These are phyloP conservation scores for Lupinus albus DNA, from an alignment of 306 rosid species.

Conservation along the genomic window DNA sequence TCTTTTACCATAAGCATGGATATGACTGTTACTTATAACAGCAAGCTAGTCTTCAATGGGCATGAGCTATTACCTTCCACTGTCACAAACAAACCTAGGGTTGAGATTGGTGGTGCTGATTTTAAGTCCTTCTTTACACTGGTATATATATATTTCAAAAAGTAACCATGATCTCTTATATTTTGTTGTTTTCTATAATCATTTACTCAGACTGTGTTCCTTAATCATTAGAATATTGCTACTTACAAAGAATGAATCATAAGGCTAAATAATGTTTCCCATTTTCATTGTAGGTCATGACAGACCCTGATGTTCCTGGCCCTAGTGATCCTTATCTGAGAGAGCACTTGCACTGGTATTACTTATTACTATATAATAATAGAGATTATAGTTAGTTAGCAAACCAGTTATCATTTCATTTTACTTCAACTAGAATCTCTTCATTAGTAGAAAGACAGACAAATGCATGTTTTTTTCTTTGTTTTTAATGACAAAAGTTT, in stretches of 20 bases:
- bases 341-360: constrained; percentile 91
- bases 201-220: neutral
- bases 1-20: constrained; percentile 56
- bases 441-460: too few species aligned
- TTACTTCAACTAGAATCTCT: too few species aligned
- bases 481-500: too few species aligned
- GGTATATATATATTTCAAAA: constrained; percentile 45
- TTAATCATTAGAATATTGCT: constrained; percentile 20
- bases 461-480: too few species aligned
- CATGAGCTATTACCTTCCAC: constrained; percentile 83
- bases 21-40: constrained; percentile 64
- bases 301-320: constrained; percentile 98
- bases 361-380: neutral
- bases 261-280: constrained; percentile 32
- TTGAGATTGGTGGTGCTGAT: constrained; percentile 80
- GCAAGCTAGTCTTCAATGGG: constrained; percentile 80
- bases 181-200: constrained; percentile 23
- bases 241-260: neutral
- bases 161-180: too few species aligned
- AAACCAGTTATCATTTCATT: constrained; percentile 1
- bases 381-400: neutral
- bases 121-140: constrained; percentile 89
- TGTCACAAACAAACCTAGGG: constrained; percentile 71
- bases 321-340: constrained; percentile 94
- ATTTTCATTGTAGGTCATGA: constrained; percentile 62